Evolutionary conservation across 2,329 filamentous ascomycete species (phyloP), one percentile per base, ranked within the genome.

Genomic region (Graphilbum fragrans): DNA sequence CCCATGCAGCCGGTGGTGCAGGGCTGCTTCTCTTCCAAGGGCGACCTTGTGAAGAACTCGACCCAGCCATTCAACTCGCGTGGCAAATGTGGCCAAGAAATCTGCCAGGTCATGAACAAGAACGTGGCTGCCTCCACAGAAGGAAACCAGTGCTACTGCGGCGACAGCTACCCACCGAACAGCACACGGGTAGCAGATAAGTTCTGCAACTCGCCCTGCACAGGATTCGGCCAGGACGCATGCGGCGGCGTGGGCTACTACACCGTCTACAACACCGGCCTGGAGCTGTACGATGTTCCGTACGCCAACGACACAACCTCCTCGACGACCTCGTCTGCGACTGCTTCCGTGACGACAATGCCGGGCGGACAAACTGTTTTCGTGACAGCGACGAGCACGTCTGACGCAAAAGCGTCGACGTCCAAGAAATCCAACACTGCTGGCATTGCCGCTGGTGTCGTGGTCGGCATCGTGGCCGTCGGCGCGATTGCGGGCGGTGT

Each of bases 391-490:
- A 51, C 59, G 3, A 46, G 51, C 18, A 41, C 45, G 38, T 16
- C 29, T 12, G 23, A 27, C 23, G 23, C 23, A 7, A 27, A 7
- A 7, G 50, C 51, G 1, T 20, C 42, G 20, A 2, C 38, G 14
- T 37, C 32, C 5, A 14, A 37, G 4, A 43, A 42, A 1, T 49
- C 52, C n/a, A 88, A 81, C 56, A 83, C 77, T n/a, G 83, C 78
- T 32, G 86, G 82, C 38, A 88, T 96, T 50, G 87, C 83, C 17
- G 90, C 80, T 10, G 90, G 90, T 45, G 84, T 86, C 2, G 88
- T 95, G 2, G 83, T 92, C 9, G 87, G 85, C 44, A 76, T 94
- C 2, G 66, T 94, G 2, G 83, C 65, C 2, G 54, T 87, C 5
- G 73, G 67, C 41, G 82, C 70, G 14, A 68, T 84, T 17, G 65